phyloP scores from a whole-genome alignment of 805 yeast species.

The Ogataea nakhonphanomensis region DNA sequence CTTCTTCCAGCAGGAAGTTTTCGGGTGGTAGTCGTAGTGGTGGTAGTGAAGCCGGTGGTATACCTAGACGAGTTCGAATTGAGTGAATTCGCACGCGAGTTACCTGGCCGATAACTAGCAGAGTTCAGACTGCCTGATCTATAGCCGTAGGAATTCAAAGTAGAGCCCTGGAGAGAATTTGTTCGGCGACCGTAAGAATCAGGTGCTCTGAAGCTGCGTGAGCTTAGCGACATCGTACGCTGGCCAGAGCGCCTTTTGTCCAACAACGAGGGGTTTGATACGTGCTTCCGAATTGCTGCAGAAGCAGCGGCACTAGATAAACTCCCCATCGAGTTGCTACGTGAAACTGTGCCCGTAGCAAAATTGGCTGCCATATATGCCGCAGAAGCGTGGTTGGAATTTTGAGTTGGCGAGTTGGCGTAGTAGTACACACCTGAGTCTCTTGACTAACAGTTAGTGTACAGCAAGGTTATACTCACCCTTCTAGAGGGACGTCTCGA shows the following conservation, averaged over 20 bases:
- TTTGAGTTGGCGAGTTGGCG: conserved; percentile 1
- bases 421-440: conserved; percentile 28
- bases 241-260: conserved; percentile 9
- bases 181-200: conserved; percentile 20
- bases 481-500: conserved; percentile 28
- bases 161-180: conserved; percentile 24
- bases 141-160: conserved; percentile 14
- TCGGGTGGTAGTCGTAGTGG: conserved; percentile 30
- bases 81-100: conserved; percentile 26
- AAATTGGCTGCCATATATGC: conserved; percentile 27
- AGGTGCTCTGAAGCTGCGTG: conserved; percentile 28
- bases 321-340: conserved; percentile 25
- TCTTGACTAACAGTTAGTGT: conserved; percentile 19
- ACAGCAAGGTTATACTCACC: conserved; percentile 17
- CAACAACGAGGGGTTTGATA: conserved; percentile 13
- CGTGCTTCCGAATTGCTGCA: conserved; percentile 28
- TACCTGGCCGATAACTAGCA: conserved; percentile 10
- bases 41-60: conserved; percentile 28
- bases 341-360: conserved; percentile 19
- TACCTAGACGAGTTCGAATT: conserved; percentile 23
- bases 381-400: conserved; percentile 4
- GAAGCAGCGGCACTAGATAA: conserved; percentile 33
- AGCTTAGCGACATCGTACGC: conserved; percentile 33
- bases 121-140: conserved; percentile 25
- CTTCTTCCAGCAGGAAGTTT: conserved; percentile 19